Evolutionary conservation across 768 basidiomycete species (phyloP).

Genomic region (Tylopilus plumbeoviolaceoides): DNA sequence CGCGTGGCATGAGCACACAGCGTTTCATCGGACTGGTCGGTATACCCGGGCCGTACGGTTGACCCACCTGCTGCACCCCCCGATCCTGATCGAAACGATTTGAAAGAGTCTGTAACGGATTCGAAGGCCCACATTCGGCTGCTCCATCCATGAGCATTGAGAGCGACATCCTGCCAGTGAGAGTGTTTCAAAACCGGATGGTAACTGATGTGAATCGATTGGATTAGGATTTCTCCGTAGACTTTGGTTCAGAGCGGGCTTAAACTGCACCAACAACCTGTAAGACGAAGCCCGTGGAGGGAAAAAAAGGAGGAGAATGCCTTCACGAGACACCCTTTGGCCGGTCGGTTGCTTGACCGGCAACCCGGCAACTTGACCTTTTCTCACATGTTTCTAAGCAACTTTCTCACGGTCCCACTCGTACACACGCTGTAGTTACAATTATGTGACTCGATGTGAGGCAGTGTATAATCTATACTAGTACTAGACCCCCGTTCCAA

Average conservation of each 20-base stretch:
- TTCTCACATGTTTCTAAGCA: slow-evolving; percentile 14
- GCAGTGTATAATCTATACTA: slow-evolving; percentile 26
- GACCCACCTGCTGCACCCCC: slow-evolving; percentile 68
- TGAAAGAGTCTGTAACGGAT: slow-evolving; percentile 73
- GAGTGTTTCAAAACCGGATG: background rate
- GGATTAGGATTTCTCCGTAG: background rate
- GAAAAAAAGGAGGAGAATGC: background rate
- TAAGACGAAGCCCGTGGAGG: background rate
- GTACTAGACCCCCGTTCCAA: slow-evolving; percentile 20
- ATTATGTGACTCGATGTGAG: slow-evolving; percentile 16
- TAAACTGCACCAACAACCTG: background rate
- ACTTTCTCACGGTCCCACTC: background rate
- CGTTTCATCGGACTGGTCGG: background rate
- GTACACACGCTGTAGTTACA: slow-evolving; percentile 14
- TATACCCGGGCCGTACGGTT: slow-evolving; percentile 2
- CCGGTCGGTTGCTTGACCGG: background rate
- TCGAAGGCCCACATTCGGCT: slow-evolving; percentile 83
- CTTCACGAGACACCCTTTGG: background rate
- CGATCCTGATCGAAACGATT: slow-evolving; percentile 79
- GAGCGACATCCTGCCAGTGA: slow-evolving; percentile 55
- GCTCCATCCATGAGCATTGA: slow-evolving; percentile 63
- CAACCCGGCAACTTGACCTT: background rate
- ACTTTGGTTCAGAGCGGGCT: background rate
- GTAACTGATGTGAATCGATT: background rate
- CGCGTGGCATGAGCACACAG: slow-evolving; percentile 1